Conservation (phyloP, 192 early-diverging fungal species). For the Spizellomyces punctatus region DNA sequence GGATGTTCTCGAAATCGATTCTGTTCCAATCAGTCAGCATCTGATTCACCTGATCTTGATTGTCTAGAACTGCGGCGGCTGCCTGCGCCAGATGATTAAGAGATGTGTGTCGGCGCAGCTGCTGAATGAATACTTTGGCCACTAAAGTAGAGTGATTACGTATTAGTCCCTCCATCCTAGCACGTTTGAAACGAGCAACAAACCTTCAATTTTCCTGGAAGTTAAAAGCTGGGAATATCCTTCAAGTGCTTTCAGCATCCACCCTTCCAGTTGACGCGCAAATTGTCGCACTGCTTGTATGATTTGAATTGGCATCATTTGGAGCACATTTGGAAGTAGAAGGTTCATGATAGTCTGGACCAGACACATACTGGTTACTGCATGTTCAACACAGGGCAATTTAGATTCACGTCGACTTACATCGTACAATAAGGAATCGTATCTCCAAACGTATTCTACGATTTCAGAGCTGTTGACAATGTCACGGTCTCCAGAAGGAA, state of each 20-base stretch:
- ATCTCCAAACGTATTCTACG: slow-evolving; percentile 51
- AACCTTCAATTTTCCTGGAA: slow-evolving; percentile 32
- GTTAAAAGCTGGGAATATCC: slow-evolving; percentile 25
- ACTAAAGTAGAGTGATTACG: slow-evolving; percentile 9
- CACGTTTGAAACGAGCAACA: background rate
- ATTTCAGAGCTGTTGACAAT: slow-evolving; percentile 36
- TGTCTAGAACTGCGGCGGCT: slow-evolving; percentile 38
- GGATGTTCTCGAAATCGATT: slow-evolving; percentile 47
- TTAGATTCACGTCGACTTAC: slow-evolving; percentile 15
- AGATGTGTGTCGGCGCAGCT: slow-evolving; percentile 47
- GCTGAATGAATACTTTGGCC: slow-evolving; percentile 48
- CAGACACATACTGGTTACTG: background rate
- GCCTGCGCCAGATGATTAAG: slow-evolving; percentile 50
- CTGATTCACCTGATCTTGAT: slow-evolving; percentile 26
- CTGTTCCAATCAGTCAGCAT: slow-evolving; percentile 48
- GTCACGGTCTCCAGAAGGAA: slow-evolving; percentile 10
- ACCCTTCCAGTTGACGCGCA: slow-evolving; percentile 31
- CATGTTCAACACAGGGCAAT: too few relatives aligned
- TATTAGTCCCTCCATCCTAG: background rate
- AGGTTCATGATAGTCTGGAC: slow-evolving; percentile 33
- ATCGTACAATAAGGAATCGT: slow-evolving; percentile 55
- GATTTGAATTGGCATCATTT: slow-evolving; percentile 37
- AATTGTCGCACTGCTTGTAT: slow-evolving; percentile 37
- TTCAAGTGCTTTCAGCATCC: slow-evolving; percentile 32
- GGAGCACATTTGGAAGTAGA: slow-evolving; percentile 34